Evolutionary conservation across 768 basidiomycete genomes (phyloP), one percentile per base, ranked within the genome.

Genomic region (Leucosporidium creatinivorum): DNA sequence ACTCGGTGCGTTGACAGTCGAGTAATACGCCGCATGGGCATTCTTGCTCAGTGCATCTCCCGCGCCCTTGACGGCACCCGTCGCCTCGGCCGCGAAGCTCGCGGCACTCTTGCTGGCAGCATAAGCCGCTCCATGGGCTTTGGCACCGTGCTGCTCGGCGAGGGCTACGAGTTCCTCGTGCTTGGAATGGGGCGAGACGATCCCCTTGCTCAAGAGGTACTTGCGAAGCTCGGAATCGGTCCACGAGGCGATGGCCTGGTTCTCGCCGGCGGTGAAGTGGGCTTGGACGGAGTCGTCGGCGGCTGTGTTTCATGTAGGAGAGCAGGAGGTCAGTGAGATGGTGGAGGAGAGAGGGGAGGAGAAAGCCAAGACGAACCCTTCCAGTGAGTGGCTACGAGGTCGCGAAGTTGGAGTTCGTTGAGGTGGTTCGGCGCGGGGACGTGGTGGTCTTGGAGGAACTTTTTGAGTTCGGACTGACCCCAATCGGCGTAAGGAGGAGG

Each of bases 201-300:
- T 81, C 51, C 93, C 93, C 72, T 94, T 88, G 74, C 89, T 84
- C 62, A 96, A 84, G 17, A 98, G 82, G 79, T 88, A 94, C 69
- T 88, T 81, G 74, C 93, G 85, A 26, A 96, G 81, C 33, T 82
- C 83, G 18, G 85, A 86, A 75, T 97, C 93, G 76, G 89, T 85
- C 92, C 92, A 98, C 1, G 79, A 76, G 66, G 56, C 44, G 59
- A 61, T 59, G 8, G 63, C 55, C 9, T 48, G 7, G 17, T 50
- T 65, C 39, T 72, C 68, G 23, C 68, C 51, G 67, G 85, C 79
- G 23, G 81, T 73, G 70, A 89, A 90, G 5, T 81, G 79, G 67
- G 83, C 81, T 76, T 89, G 88, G 0, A 78, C 4, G 85, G 82
- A 87, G 87, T 88, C 9, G 73, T 72, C 21, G 73, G 59, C 57